phyloP scores from a whole-genome alignment of 768 basidiomycete genomes.

The Mycena amicta region DNA sequence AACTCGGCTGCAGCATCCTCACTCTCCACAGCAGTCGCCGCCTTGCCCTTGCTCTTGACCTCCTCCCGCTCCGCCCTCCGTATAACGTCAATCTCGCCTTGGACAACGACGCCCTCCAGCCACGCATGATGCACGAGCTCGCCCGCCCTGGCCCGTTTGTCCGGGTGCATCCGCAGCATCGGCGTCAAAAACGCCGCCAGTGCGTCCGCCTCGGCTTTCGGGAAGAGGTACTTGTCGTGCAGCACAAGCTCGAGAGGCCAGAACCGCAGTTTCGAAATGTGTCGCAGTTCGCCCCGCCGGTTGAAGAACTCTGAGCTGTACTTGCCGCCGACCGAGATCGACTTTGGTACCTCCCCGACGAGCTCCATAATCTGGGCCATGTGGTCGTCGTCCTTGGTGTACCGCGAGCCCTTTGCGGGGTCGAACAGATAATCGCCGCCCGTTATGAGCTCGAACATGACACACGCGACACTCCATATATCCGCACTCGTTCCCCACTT shows the following conservation, averaged over 20 bases:
- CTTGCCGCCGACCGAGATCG: conserved; percentile 85
- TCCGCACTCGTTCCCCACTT: conserved; percentile 96
- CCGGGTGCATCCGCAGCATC: conserved; percentile 89
- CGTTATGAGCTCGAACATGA: conserved; percentile 93
- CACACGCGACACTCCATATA: conserved; percentile 94
- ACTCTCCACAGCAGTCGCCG: no score
- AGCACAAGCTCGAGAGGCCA: conserved; percentile 85
- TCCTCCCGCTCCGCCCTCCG: conserved; percentile 63
- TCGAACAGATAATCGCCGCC: conserved; percentile 99
- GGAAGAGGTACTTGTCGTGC: conserved; percentile 96
- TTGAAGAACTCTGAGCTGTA: conserved; percentile 96
- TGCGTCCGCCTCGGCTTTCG: conserved; percentile 75
- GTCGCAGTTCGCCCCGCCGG: conserved; percentile 90
- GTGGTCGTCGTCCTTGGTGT: conserved; percentile 96
- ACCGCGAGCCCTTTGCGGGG: conserved; percentile 90
- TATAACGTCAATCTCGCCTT: conserved; percentile 88
- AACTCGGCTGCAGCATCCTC: conserved; percentile 39
- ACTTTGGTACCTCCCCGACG: conserved; percentile 85
- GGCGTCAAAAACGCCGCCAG: conserved; percentile 83
- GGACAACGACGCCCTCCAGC: conserved; percentile 83
- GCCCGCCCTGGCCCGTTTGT: conserved; percentile 84
- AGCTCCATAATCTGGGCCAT: conserved; percentile 98
- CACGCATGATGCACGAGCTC: conserved; percentile 87
- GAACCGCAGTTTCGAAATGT: conserved; percentile 91
- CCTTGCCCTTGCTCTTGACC: conserved; percentile 44